Conservation (phyloP, 2,329 filamentous ascomycete species). For the Talaromyces amestolkiae region DNA sequence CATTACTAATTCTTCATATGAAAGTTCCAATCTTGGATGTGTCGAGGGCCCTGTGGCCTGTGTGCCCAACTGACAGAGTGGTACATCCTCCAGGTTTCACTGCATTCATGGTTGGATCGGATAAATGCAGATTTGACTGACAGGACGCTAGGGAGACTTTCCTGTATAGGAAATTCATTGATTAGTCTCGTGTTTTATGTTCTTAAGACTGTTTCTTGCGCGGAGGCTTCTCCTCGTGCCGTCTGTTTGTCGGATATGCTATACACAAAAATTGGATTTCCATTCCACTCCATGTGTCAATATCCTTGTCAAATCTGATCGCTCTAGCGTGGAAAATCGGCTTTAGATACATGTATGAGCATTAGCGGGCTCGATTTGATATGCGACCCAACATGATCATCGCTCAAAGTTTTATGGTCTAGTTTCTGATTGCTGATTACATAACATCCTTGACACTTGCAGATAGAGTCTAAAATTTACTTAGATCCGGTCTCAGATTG, state of each 20-base stretch:
- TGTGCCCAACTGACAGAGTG: not conserved
- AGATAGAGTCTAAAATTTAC: not conserved
- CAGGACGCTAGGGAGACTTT: not conserved
- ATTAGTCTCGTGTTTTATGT: not conserved
- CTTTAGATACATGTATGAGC: not conserved
- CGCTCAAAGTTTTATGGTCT: not conserved
- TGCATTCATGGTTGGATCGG: not conserved
- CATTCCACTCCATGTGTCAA: not conserved
- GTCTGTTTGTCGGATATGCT: not conserved
- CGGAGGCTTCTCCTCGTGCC: not conserved
- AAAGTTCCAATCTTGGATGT: not conserved
- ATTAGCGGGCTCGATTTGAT: not conserved
- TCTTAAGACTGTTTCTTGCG: not conserved
- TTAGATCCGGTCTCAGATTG: not conserved
- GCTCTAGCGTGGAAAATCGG: not conserved
- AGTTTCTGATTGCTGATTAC: not conserved
- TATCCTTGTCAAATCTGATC: not conserved
- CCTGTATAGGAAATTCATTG: not conserved
- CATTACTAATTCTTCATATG: not conserved
- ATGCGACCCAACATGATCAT: not conserved
- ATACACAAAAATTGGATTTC: not conserved
- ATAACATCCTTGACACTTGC: not conserved
- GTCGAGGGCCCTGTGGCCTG: not conserved
- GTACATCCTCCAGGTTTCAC: not conserved
- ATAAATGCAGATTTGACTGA: not conserved